Evolutionary conservation across 1,139 yeast genomes (phyloP), one percentile per base, ranked within the genome.

Genomic region (Saccharomyces hybrid): DNA sequence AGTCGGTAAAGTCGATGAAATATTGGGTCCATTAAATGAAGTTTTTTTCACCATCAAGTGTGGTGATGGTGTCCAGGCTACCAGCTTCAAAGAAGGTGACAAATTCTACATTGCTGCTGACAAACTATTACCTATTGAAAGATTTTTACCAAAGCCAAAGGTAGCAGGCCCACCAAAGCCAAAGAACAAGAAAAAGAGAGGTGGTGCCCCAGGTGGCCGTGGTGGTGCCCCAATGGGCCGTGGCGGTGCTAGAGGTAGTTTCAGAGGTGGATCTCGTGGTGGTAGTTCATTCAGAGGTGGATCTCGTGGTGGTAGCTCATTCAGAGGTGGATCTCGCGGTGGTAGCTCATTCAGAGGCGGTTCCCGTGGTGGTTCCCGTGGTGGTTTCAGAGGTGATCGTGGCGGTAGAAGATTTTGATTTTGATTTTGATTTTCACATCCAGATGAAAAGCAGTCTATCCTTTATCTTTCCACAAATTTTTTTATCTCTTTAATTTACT

Each of bases 181-280:
- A 16, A 16, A 16, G 2, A 16, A 16, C 20, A 16, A 16, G 20
- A 16, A 16, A 16, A 16, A 16, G 20, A 16, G 20, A 16, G 20
- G 20, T 16, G 20, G 20, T 16, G 20, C 20, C 20, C 20, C 20
- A 16, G 20, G 20, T 16, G 20, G 20, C 20, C 20, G 20, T 16
- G 20, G 20, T 16, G 20, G 20, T 16, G 20, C 20, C 20, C 20
- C 20, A 16, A 16, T 16, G 20, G 20, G 20, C 20, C 20, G 20
- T 16, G 20, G 20, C 56, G 63, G 76, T 56, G 80, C 82, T 50
- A 68, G 75, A 58, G 72, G 81, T 29, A 76, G 78, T 41, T 67
- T 74, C 62, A 71, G 80, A 61, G 83, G 86, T 55, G 82, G 82
- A 27, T 66, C 76, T 28, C 14, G 46, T 34, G 60, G 71, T 54